Base-by-base conservation (phyloP, 371 early-diverging fungal genomes). In the Mortierella sp. region DNA sequence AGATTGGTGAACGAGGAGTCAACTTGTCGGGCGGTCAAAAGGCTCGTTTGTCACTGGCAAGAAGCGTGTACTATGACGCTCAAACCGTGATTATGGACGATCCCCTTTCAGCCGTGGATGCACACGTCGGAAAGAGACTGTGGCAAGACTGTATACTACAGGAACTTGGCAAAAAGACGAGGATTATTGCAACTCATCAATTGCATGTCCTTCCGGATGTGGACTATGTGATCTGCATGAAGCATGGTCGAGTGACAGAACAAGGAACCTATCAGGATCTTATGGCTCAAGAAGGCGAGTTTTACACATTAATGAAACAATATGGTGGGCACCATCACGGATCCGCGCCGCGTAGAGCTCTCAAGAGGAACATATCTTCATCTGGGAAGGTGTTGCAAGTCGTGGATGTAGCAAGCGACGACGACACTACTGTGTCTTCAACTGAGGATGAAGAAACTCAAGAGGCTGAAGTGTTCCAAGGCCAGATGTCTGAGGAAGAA, bases 81-180 rank as follows among this genome's bases (percentile, higher is more conserved):
- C 90, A 92, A 28, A 84, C 83, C 28, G 80, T 89, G 9, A 61
- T 90, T 55, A 78, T 91, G 79, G 93, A 93, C 64, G 91, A 93
- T 83, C 91, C 93, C 0, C 85, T 96, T 45, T 89, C 90, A 39
- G 95, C 94, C 0, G 91, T 94, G 8, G 93, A 92, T 70, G 89
- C 86, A 0, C 86, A 84, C 64, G 84, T 83, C 1, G 84, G 82
- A 42, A 78, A 73, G 61, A 74, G 84, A 45, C 61, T 86, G 1
- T 85, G 78, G 67, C 83, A 84, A 34, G 71, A 74, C 53, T 86
- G 86, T 52, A 66, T 84, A 0, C 50, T 70, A 1, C 61, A 65
- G 6, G 67, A 72, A 46, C 50, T 82, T 6, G 18, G 48, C 18
- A 62, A 45, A 21, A 82, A 82, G 68, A 82, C 83, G 2, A 51